A percentile compares a stretch with the other conserved stretches of the same genome.
Conservation (phyloP, 1,284 basidiomycete genomes). For the Pascua sp. region DNA sequence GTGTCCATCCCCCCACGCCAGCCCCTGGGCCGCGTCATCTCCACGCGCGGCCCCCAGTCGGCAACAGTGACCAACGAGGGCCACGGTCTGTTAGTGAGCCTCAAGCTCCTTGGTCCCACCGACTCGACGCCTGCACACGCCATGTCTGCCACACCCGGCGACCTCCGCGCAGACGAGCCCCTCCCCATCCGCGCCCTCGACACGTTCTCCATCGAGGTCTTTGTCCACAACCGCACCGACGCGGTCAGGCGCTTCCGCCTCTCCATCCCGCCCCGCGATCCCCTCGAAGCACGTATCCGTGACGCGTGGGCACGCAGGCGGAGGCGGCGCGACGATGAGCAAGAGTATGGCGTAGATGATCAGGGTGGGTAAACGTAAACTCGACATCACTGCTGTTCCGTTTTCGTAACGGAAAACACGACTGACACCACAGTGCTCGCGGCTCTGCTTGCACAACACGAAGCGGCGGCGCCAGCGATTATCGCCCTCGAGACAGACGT, state of each 20-base stretch:
- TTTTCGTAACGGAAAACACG: no score
- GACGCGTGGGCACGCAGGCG: conserved; percentile 26
- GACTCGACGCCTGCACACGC: conserved; percentile 65
- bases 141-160: conserved; percentile 52
- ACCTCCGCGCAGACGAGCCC: not conserved
- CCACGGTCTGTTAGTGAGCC: conserved; percentile 61
- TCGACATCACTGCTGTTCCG: not conserved
- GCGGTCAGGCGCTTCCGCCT: conserved; percentile 74
- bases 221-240: conserved; percentile 79
- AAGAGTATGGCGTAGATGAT: conserved; percentile 28
- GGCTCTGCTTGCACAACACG: conserved; percentile 24
- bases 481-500: conserved; percentile 75
- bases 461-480: conserved; percentile 54
- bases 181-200: conserved; percentile 51
- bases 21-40: conserved; percentile 9
- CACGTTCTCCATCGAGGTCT: conserved; percentile 77
- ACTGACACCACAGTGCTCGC: conserved; percentile 41
- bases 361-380: conserved; percentile 13
- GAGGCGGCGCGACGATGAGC: conserved; percentile 16
- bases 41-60: conserved; percentile 1
- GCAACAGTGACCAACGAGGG: conserved; percentile 8
- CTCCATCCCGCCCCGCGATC: conserved; percentile 59
- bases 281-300: conserved; percentile 38
- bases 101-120: conserved; percentile 58
- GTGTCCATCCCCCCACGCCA: conserved; percentile 14